A percentile compares a stretch with the other conserved stretches of the same genome.
Conservation (phyloP, 768 basidiomycete genomes). For the Termitomyces sp. region DNA sequence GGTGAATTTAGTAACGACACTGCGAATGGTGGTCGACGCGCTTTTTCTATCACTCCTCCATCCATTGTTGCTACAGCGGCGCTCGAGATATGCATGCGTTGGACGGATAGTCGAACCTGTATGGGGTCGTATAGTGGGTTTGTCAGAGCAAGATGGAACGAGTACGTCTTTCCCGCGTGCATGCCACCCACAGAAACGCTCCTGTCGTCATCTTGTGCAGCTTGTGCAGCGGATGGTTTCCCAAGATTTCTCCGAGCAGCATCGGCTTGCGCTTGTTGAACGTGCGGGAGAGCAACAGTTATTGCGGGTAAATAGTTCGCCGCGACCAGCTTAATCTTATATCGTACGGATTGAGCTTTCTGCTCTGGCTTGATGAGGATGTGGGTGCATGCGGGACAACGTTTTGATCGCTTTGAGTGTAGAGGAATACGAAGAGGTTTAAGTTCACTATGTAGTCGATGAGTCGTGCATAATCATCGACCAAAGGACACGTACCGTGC, state of each 20-base stretch:
- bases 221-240: constrained; percentile 29
- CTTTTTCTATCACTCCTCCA: constrained; percentile 41
- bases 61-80: constrained; percentile 29
- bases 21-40: constrained; percentile 68
- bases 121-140: constrained; percentile 97
- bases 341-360: constrained; percentile 90
- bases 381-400: constrained; percentile 90
- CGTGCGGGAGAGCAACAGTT: constrained; percentile 61
- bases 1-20: constrained; percentile 71
- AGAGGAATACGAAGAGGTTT: constrained; percentile 88
- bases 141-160: constrained; percentile 85
- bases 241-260: constrained; percentile 33
- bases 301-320: constrained; percentile 91
- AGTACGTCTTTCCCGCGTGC: constrained; percentile 75
- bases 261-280: constrained; percentile 36
- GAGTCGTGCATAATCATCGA: background rate
- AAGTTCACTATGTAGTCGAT: constrained; percentile 52
- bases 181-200: constrained; percentile 33
- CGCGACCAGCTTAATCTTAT: constrained; percentile 97
- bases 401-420: constrained; percentile 91
- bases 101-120: constrained; percentile 80
- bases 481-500: constrained; percentile 43
- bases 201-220: constrained; percentile 34
- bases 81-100: constrained; percentile 52
- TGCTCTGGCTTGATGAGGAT: constrained; percentile 98